Base-by-base conservation (phyloP, 495 filamentous ascomycete species). In the Xylaria intraflava region DNA sequence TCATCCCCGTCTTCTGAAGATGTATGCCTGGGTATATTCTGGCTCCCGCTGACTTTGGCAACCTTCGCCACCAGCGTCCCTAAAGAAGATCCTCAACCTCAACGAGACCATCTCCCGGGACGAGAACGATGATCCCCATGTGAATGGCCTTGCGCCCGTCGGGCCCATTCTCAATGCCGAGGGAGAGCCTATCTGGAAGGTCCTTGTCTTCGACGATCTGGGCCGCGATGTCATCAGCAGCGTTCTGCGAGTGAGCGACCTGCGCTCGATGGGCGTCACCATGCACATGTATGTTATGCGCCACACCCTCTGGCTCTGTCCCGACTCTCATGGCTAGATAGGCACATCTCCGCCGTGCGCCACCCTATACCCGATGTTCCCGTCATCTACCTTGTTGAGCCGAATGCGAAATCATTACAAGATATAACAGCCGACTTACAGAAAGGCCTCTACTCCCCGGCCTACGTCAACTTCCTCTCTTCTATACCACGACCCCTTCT, bases 331-430 rank as follows among this genome's bases (percentile, higher is more conserved):
- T 19, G 71, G 19, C 75, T 66, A 27, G 46, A 55, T 26, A 89
- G 87, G 67, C 89, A 91, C 66, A 83, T 99, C 65, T 82, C 87
- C 52, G 83, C 89, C 9, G 74, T 83, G 51, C 78, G 94, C 65
- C 89, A 95, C 62, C 82, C 90, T 9, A 96, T 99, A 55, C 93
- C 93, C 43, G 94, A 99, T 68, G 94, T 96, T 22, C 92, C 93
- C 5, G 94, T 93, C 48, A 82, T 99, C 47, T 99, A 99, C 65
- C 79, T 99, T 12, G 80, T 97, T 60, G 94, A 99, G 64, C 94
- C 94, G 6, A 94, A 84, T 11, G 59, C 82, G 9, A 72, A 81
- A 38, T 96, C 97, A 58, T 77, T 96, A 23, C 79, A 87, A 61
- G 75, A 80, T 24, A 91, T 99, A 49, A 90, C 88, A n/a, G 78